Percentiles rank a stretch among this genome's conserved stretches.
These are phyloP conservation scores for Ceratorhiza oryzae-sativae DNA, from an alignment of 1,284 basidiomycete genomes.

Conservation along the genomic window DNA sequence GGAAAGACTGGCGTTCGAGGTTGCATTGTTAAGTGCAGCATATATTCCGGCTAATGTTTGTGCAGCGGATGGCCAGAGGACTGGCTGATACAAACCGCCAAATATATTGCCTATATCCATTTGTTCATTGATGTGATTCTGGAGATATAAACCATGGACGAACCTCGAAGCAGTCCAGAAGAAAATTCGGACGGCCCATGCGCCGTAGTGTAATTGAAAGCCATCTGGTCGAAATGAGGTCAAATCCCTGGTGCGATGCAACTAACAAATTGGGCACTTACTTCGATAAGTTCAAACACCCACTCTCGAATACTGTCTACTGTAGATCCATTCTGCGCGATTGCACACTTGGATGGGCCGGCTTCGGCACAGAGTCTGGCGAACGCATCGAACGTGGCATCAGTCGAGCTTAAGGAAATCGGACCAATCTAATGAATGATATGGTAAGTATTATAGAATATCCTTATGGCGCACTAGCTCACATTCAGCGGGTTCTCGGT, in stretches of 20 bases:
- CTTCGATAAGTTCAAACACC: background rate
- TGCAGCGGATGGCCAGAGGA: background rate
- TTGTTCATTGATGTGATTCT: background rate
- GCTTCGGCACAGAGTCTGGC: conserved; percentile 4
- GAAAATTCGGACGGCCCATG: background rate
- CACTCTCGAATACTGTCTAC: background rate
- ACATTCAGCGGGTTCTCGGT: background rate
- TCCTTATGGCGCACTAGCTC: background rate
- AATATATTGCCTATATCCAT: background rate
- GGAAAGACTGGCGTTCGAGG: background rate
- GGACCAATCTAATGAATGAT: background rate
- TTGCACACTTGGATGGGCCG: conserved; percentile 20
- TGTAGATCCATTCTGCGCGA: background rate
- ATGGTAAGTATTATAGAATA: background rate
- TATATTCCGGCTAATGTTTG: background rate
- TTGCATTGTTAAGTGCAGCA: background rate
- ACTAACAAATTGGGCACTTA: background rate
- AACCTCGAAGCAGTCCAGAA: background rate
- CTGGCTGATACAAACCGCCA: background rate
- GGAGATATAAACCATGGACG: too few species aligned
- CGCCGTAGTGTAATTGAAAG: conserved; percentile 4
- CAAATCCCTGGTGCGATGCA: background rate
- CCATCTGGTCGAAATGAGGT: background rate
- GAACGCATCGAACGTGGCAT: conserved; percentile 13
- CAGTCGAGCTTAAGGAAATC: background rate